phyloP scores from a whole-genome alignment of 2,329 filamentous ascomycete genomes.

The Pezizomycotina sp. region DNA sequence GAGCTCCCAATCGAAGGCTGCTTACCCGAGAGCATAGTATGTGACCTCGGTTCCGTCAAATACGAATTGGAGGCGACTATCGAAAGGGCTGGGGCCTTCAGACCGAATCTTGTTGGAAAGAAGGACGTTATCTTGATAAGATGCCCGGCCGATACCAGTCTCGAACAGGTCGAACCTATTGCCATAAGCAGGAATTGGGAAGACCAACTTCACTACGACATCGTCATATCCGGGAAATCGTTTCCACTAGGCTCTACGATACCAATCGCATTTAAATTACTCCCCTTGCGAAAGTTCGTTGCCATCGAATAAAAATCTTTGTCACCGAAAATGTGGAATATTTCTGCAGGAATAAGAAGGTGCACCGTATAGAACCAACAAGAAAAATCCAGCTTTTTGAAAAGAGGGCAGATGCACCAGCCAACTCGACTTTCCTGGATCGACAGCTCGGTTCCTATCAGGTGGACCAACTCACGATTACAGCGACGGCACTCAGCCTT shows the following conservation, averaged over 20 bases:
- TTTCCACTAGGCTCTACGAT: conserved; percentile 78
- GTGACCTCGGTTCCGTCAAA: conserved; percentile 70
- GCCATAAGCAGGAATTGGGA: conserved; percentile 90
- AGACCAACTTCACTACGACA: conserved; percentile 87
- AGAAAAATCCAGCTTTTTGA: conserved; percentile 77
- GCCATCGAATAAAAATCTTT: conserved; percentile 80
- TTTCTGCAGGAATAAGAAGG: conserved; percentile 69
- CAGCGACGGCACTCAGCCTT: conserved; percentile 30
- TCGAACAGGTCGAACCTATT: conserved; percentile 84
- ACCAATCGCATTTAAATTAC: conserved; percentile 86
- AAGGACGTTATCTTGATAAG: conserved; percentile 74
- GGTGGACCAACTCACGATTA: conserved; percentile 54
- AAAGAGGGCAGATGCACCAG: conserved; percentile 63
- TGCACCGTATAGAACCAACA: conserved; percentile 68
- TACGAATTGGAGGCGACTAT: conserved; percentile 77
- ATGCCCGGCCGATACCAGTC: conserved; percentile 68
- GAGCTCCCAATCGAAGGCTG: conserved; percentile 69
- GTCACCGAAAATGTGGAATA: conserved; percentile 85
- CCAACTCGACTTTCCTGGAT: conserved; percentile 57
- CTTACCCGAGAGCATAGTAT: conserved; percentile 66
- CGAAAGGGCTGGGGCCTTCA: conserved; percentile 76
- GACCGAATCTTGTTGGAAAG: conserved; percentile 65
- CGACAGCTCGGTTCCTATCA: conserved; percentile 57
- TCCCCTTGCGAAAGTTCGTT: conserved; percentile 83
- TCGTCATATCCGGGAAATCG: conserved; percentile 88